Conservation (phyloP, 768 basidiomycete species). For the Auriculariales sp. region DNA sequence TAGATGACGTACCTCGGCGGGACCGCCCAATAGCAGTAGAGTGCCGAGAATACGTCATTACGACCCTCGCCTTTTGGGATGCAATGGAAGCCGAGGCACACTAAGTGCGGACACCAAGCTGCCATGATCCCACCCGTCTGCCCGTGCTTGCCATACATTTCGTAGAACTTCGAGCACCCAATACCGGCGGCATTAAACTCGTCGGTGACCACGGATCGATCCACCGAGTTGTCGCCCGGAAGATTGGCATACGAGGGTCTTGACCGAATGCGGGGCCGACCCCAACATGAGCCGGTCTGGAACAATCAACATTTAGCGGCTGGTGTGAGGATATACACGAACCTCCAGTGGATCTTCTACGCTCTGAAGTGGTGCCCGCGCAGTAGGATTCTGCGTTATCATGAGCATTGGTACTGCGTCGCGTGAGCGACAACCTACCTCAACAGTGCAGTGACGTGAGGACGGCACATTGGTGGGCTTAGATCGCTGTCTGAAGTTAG, state of each 20-base stretch:
- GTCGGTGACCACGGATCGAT: not conserved
- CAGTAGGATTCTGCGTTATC: too few species aligned
- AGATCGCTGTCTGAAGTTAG: too few species aligned
- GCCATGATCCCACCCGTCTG: not conserved
- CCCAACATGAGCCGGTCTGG: not conserved
- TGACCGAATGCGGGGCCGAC: not conserved
- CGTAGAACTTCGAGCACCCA: not conserved
- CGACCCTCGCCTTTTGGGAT: slow-evolving; percentile 22
- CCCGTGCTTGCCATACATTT: not conserved
- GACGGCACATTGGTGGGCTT: too few species aligned
- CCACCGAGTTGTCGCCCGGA: not conserved
- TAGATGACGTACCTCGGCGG: slow-evolving; percentile 18
- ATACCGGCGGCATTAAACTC: not conserved
- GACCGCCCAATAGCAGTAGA: slow-evolving; percentile 18
- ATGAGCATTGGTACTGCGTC: too few species aligned
- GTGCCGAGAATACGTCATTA: slow-evolving; percentile 25
- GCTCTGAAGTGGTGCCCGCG: not conserved
- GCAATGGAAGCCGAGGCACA: not conserved
- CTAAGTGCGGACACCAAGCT: not conserved
- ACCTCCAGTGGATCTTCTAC: not conserved
- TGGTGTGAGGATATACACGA: not conserved
- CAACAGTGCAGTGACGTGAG: too few species aligned
- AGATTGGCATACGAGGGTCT: not conserved
- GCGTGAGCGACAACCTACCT: too few species aligned
- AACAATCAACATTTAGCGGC: not conserved